These are phyloP conservation scores for Wallemia ichthyophaga DNA, from an alignment of 1,284 basidiomycete species.

Conservation along the genomic window DNA sequence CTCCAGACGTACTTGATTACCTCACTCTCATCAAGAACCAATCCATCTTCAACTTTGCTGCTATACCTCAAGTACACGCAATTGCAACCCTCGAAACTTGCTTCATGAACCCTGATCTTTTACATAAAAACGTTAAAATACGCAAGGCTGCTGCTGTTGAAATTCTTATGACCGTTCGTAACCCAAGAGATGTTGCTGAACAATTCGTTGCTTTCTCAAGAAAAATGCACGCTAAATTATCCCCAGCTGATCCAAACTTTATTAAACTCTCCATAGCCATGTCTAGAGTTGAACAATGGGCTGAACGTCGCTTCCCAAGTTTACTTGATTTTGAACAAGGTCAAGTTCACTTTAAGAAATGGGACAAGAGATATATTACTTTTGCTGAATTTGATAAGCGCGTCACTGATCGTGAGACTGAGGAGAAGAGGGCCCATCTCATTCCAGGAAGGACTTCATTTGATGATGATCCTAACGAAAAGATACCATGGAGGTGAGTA, in stretches of 20 bases:
- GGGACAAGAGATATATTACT: neutral
- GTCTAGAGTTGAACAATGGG: neutral
- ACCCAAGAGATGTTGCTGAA: constrained; percentile 67
- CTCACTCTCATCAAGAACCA: constrained; percentile 63
- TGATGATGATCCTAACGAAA: too few species aligned
- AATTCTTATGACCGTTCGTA: constrained; percentile 70
- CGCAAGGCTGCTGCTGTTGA: constrained; percentile 68
- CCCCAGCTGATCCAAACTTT: constrained; percentile 61
- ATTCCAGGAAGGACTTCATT: too few species aligned
- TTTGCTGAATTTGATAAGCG: neutral
- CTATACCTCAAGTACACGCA: constrained; percentile 85
- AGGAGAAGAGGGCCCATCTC: neutral
- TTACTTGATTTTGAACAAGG: neutral
- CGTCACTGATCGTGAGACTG: neutral
- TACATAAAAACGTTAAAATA: constrained; percentile 79
- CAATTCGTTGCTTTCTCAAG: constrained; percentile 61
- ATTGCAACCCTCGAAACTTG: constrained; percentile 73
- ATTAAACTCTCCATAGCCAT: constrained; percentile 47
- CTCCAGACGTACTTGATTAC: constrained; percentile 67
- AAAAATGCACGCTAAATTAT: constrained; percentile 48
- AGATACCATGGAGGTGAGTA: neutral
- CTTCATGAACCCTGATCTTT: constrained; percentile 77
- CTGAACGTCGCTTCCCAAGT: constrained; percentile 1
- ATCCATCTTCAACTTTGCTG: constrained; percentile 83
- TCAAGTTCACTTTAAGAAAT: neutral